Base-by-base conservation (phyloP, 2,329 filamentous ascomycete species). In the Biscogniauxia marginata region DNA sequence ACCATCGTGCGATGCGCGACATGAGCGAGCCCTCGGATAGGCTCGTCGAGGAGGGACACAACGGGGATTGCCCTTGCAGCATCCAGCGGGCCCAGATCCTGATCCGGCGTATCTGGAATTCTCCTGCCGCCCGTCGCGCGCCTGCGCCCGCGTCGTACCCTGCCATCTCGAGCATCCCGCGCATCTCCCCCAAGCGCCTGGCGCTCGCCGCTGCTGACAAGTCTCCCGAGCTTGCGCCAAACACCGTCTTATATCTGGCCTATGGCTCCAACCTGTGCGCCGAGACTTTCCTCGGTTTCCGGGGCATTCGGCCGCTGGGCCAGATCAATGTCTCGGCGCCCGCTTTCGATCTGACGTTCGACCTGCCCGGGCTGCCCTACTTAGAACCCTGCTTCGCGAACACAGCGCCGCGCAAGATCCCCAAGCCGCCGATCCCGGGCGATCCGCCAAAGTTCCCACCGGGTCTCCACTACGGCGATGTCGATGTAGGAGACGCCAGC, bases 381-480 rank as follows among this genome's bases (percentile, higher is more conserved):
- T 69, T 75, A 11, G 95, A 98, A 73, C 93, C 95, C 0, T 96
- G 93, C 72, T 97, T 98, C 71, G 92, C 91, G 55, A 96, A 96
- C 67, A 88, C 88, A 2, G 83, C 81, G 16, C 79, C 80, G 52
- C 84, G 88, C 49, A 79, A 85, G 69, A 62, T 80, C 44, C 79
- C 77, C 16, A 76, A 75, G 57, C 69, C 73, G 24, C 71, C 55
- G 46, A 53, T 63, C 39, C 63, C 64, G 18, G 56, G 53, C 18
- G 69, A 69, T 51, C 69, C 69, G 18, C 67, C 66, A 1, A 66
- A 63, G 7, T 59, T 57, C 16, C 71, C 69, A 1, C 68, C 68
- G 6, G 7, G 16, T 43, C 59, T 24, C 13, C 59, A n/a, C n/a
- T n/a, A 55, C 16, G 30, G 3, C 3, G 19, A 49, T 44, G 21